These are phyloP conservation scores for Juncus inflexus DNA, from an alignment of 176 grass and related monocot genomes.

Conservation along the genomic window DNA sequence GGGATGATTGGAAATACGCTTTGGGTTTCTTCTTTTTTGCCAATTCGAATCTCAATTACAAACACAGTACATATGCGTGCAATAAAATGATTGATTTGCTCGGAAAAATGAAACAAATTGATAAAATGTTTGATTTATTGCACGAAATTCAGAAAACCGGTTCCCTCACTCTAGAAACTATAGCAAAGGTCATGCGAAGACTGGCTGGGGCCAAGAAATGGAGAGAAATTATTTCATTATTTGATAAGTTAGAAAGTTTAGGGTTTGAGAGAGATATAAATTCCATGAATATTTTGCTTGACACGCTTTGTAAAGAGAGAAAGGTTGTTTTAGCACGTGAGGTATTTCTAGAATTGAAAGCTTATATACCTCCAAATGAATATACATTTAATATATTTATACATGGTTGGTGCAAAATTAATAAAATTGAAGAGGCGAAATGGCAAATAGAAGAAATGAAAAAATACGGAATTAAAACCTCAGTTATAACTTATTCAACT, in stretches of 20 bases:
- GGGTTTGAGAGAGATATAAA: conserved; percentile 56
- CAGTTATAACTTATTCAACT: conserved; percentile 69
- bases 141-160: conserved; percentile 46
- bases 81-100: conserved; percentile 75
- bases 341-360: conserved; percentile 46
- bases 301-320: conserved; percentile 80
- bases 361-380: conserved; percentile 46
- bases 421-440: conserved; percentile 65
- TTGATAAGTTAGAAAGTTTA: conserved; percentile 64
- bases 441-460: conserved; percentile 79
- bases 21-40: conserved; percentile 76
- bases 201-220: conserved; percentile 64
- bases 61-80: conserved; percentile 50
- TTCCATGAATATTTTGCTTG: conserved; percentile 76
- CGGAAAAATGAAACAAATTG: conserved; percentile 76
- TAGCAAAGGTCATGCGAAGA: conserved; percentile 77
- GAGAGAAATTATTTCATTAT: conserved; percentile 54
- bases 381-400: conserved; percentile 86
- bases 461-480: conserved; percentile 39
- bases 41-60: conserved; percentile 45
- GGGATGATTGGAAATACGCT: conserved; percentile 82
- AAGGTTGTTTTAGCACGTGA: conserved; percentile 59
- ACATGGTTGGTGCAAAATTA: conserved; percentile 71
- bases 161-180: conserved; percentile 45
- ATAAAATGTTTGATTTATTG: conserved; percentile 68